Conservation (phyloP, 768 basidiomycete genomes). For the Baorangia bicolor region DNA sequence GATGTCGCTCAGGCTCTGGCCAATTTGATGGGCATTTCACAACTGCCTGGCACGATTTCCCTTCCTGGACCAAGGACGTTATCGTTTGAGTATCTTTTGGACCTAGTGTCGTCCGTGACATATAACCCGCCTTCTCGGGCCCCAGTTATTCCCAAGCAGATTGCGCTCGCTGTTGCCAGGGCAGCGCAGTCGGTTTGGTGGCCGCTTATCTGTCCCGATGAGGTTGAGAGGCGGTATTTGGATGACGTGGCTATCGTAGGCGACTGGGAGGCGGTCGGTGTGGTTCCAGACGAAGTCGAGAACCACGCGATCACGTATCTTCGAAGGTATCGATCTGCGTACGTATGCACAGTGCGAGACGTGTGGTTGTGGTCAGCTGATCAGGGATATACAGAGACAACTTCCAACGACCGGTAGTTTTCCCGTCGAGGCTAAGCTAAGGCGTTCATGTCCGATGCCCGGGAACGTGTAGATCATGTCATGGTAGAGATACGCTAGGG, state of each 20-base stretch:
- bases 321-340: slow-evolving; percentile 87
- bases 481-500: slow-evolving; percentile 9
- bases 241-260: slow-evolving; percentile 74
- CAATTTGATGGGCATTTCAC: slow-evolving; percentile 67
- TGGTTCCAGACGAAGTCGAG: slow-evolving; percentile 83
- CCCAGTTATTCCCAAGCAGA: slow-evolving; percentile 70
- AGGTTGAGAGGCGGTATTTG: slow-evolving; percentile 84
- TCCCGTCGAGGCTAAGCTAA: slow-evolving; percentile 51
- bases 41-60: slow-evolving; percentile 63
- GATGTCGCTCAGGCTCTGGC: slow-evolving; percentile 91
- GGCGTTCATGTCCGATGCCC: slow-evolving; percentile 30
- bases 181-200: slow-evolving; percentile 77
- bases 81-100: slow-evolving; percentile 76
- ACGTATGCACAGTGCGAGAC: slow-evolving; percentile 39
- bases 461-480: slow-evolving; percentile 29
- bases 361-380: slow-evolving; percentile 14
- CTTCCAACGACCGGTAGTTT: slow-evolving; percentile 63
- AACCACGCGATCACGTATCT: slow-evolving; percentile 86
- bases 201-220: slow-evolving; percentile 89
- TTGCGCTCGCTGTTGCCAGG: slow-evolving; percentile 65
- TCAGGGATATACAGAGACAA: slow-evolving; percentile 48
- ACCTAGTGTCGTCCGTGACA: slow-evolving; percentile 79
- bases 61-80: slow-evolving; percentile 89
- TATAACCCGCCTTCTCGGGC: slow-evolving; percentile 69
- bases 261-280: slow-evolving; percentile 81